These are phyloP conservation scores for Carnegiea gigantea DNA, from an alignment of 179 eudicot species.

Conservation along the genomic window DNA sequence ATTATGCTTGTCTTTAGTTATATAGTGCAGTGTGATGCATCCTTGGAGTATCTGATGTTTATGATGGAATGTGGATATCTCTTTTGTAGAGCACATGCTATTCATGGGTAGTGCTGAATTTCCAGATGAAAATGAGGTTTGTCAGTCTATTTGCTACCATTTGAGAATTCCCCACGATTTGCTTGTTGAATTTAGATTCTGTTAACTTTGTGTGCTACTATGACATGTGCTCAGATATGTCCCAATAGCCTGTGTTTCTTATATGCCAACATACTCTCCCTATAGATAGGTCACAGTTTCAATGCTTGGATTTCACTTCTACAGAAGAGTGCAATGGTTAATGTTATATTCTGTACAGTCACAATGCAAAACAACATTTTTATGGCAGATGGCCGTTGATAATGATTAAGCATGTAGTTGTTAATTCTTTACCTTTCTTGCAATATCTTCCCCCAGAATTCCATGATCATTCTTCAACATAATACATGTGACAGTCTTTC, in stretches of 20 bases:
- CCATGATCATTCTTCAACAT: not conserved
- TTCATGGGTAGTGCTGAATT: conserved; percentile 96
- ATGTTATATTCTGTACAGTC: not conserved
- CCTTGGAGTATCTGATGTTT: not conserved
- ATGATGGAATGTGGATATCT: not conserved
- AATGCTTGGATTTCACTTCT: not conserved
- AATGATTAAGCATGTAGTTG: not conserved
- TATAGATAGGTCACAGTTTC: not conserved
- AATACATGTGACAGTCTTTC: not conserved
- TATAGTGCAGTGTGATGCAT: not conserved
- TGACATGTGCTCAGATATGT: not conserved
- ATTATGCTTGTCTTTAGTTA: not conserved
- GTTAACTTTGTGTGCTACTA: not conserved
- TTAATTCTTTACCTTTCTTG: not conserved
- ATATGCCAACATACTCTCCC: not conserved
- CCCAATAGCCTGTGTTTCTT: not conserved
- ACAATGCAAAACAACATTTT: not conserved
- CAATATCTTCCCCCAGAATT: not conserved
- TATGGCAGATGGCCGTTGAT: not conserved
- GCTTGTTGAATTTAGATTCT: not conserved
- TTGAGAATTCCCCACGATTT: not conserved
- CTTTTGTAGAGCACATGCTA: conserved; percentile 90
- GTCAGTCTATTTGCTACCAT: conserved; percentile 8
- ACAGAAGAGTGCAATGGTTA: not conserved
- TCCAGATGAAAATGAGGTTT: conserved; percentile 98